A percentile compares a stretch with the other conserved stretches of the same genome.
phyloP scores from a whole-genome alignment of 306 rosid species.

The Astragalus glycyphyllos region DNA sequence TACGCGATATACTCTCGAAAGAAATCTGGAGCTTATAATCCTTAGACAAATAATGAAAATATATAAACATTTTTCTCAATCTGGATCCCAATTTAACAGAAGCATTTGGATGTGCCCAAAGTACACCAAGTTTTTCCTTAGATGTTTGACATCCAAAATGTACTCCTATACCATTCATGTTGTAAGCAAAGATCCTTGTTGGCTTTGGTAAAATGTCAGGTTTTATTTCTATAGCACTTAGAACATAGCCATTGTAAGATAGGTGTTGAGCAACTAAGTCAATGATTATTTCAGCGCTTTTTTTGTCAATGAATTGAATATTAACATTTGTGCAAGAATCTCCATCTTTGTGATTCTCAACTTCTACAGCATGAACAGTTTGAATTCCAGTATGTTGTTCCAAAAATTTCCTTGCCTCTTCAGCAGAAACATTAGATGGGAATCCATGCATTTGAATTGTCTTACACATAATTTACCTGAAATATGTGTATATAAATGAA shows the following conservation, averaged over 20 bases:
- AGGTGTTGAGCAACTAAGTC: slow-evolving; percentile 33
- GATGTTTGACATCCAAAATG: slow-evolving; percentile 64
- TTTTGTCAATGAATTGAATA: slow-evolving; percentile 50
- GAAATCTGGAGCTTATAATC: slow-evolving; percentile 59
- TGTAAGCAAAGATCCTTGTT: slow-evolving; percentile 41
- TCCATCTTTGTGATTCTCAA: slow-evolving; percentile 32
- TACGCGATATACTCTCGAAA: slow-evolving; percentile 51
- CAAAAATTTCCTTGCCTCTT: slow-evolving; percentile 47
- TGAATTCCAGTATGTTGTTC: slow-evolving; percentile 55
- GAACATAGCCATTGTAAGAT: slow-evolving; percentile 19
- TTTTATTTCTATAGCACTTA: slow-evolving; percentile 28
- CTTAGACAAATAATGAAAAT: slow-evolving; percentile 32
- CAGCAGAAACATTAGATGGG: slow-evolving; percentile 42
- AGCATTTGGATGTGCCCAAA: slow-evolving; percentile 56
- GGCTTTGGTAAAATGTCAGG: slow-evolving; percentile 35
- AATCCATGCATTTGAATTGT: slow-evolving; percentile 53
- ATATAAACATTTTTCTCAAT: slow-evolving; percentile 46
- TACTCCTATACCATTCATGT: slow-evolving; percentile 35
- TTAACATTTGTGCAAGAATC: slow-evolving; percentile 45
- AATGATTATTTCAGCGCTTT: slow-evolving; percentile 48
- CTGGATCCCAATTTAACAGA: slow-evolving; percentile 48
- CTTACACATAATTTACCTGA: slow-evolving; percentile 48
- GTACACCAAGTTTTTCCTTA: slow-evolving; percentile 48
- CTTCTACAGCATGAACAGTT: slow-evolving; percentile 49
- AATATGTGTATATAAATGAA: slow-evolving; percentile 12